These are phyloP conservation scores for Stellera chamaejasme DNA, from an alignment of 345 rosid species.

Conservation along the genomic window DNA sequence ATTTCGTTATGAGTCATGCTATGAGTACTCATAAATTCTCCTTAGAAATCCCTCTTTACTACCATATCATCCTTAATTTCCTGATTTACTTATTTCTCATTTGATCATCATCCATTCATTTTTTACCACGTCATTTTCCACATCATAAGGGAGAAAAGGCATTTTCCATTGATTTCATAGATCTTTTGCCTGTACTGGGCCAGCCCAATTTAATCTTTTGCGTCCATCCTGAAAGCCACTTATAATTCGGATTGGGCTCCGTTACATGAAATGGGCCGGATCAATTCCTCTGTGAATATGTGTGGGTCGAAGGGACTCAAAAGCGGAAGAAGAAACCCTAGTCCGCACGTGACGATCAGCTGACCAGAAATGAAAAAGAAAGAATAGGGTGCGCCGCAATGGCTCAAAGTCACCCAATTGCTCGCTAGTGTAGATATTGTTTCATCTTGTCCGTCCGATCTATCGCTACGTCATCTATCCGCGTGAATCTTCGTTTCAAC, in stretches of 20 bases:
- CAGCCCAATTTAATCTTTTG: background rate
- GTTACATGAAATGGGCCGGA: constrained; percentile 3
- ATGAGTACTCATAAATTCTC: too few species aligned
- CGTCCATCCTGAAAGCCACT: background rate
- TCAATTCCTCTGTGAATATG: background rate
- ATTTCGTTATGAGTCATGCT: too few species aligned
- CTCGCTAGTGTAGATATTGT: constrained; percentile 24
- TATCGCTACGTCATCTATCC: constrained; percentile 43
- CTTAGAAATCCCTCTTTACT: too few species aligned
- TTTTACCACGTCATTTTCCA: too few species aligned
- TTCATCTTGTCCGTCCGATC: constrained; percentile 35
- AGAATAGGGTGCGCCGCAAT: constrained; percentile 29
- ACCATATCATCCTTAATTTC: too few species aligned
- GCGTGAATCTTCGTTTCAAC: constrained; percentile 32
- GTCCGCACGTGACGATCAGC: constrained; percentile 36
- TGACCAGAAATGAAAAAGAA: constrained; percentile 10
- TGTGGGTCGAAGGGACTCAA: too few species aligned
- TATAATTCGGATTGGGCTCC: background rate
- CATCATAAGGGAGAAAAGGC: too few species aligned
- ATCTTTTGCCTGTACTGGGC: too few species aligned
- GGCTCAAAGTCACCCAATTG: constrained; percentile 14
- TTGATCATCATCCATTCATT: too few species aligned
- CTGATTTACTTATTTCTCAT: too few species aligned
- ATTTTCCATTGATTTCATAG: too few species aligned
- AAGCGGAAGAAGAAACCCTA: constrained; percentile 18